Evolutionary conservation across 768 basidiomycete genomes (phyloP), one percentile per base, ranked within the genome.

Genomic region (Phanerochaete carnosa): DNA sequence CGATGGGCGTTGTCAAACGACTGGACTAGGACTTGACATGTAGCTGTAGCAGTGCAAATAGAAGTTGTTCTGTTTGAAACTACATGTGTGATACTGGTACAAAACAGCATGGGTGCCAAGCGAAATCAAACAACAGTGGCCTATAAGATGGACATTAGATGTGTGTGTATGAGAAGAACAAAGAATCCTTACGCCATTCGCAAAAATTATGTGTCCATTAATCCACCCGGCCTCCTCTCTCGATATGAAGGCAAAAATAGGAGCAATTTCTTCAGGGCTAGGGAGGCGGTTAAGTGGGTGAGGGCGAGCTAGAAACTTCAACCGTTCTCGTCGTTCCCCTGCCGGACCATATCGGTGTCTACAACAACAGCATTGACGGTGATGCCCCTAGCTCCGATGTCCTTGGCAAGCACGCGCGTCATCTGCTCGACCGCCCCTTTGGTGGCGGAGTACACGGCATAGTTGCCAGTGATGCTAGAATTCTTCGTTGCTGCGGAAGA

Each of bases 381-480:
- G 62, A 84, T 76, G 19, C 79, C 79, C 23, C 71, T 68, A 7
- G 68, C 62, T 5, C 80, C 82, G 15, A 83, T 72, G 62, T 84
- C 82, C 55, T 83, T 83, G 2, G 82, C 77, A 16, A 85, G 76
- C n/a, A 83, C 79, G 12, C 83, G 77, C 29, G 78, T 73, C 35
- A 82, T 74, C 62, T 84, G 83, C 66, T 84, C 82, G 54, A 85
- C 73, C 4, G 83, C 83, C 29, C 80, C 83, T 67, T 84, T 83
- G 0, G 81, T 76, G 29, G 79, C 80, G 59, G 78, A 73, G 70
- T 83, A 84, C 51, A 77, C 70, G 11, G 83, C 74, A 2, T 76
- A 75, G 55, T 78, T 78, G 0, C 82, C 77, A 4, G 73, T 70
- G 30, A 83, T 71, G 33, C 68, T 74, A 0, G 77, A 74, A n/a